Base-by-base conservation (phyloP, 768 basidiomycete genomes). In the Lentinula raphanica region DNA sequence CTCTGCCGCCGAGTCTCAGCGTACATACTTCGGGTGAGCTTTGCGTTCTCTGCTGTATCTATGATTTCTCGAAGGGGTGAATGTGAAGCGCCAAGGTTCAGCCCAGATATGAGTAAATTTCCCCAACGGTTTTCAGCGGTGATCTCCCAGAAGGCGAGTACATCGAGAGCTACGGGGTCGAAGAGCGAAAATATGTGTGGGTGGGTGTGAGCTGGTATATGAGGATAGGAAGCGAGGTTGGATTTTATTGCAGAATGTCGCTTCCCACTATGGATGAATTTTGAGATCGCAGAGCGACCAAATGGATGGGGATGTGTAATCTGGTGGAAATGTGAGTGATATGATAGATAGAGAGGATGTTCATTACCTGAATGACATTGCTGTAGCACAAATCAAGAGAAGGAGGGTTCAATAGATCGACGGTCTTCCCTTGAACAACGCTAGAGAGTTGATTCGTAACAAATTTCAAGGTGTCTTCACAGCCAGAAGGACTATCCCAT, bases 1-100 rank as follows among this genome's bases (percentile, higher is more conserved):
- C 84, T 84, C 70, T 94, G 86, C 49, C 88, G 77, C 60, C 81
- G 83, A 4, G 94, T 96, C 74, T 98, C 93, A 21, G 92, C 92
- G 66, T 93, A 98, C 82, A 97, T 92, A 61, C 83, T 92, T 45
- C 93, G 81, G 59, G 86, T 89, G 23, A 78, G 79, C 70, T 90
- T 90, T 11, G 79, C 79, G 45, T 72, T 75, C 65, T 85, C 84
- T 9, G 82, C 79, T 19, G 80, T 76, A 49, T 82, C 77, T 5
- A 94, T 77, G 36, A 86, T 74, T 49, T 79, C 77, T 17, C 81
- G 75, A 58, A 96, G 74, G 13, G 82, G 71, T 11, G 84, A 90
- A 66, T 90, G 87, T 3, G 77, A 69, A 9, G 90, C 87, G 6
- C 92, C 90, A 11, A 91, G 77, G 15, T 74, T 77, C 23, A 87